A percentile compares a stretch with the other conserved stretches of the same genome.
Conservation (phyloP, 2,329 filamentous ascomycete genomes). For the Fusarium sp. region DNA sequence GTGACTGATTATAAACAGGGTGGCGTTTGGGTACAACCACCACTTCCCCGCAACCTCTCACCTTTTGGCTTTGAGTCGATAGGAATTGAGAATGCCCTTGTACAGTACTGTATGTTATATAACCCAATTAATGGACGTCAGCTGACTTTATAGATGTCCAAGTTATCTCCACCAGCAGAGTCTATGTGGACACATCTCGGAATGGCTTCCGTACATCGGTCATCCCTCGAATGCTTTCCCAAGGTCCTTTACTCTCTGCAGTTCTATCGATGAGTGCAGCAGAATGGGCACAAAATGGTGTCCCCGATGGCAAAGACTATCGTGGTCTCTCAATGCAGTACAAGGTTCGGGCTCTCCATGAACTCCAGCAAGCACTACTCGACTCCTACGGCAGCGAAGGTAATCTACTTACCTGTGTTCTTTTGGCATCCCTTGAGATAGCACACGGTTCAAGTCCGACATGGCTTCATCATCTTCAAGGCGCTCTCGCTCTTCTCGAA, state of each 20-base stretch:
- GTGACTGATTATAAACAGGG: conserved; percentile 4
- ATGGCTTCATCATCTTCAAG: conserved; percentile 40
- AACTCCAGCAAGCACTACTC: conserved; percentile 30
- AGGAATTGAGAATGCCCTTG: conserved; percentile 28
- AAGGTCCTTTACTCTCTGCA: conserved; percentile 33
- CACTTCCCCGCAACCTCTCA: conserved; percentile 20
- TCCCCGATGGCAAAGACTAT: conserved; percentile 35
- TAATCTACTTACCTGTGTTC: conserved; percentile 40
- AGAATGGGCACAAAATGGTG: conserved; percentile 38
- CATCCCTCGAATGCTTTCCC: conserved; percentile 34
- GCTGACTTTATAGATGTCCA: conserved; percentile 37
- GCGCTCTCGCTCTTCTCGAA: conserved; percentile 40
- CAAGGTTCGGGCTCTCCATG: conserved; percentile 36
- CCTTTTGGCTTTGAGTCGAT: conserved; percentile 15
- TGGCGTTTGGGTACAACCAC: neutral
- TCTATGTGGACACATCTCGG: conserved; percentile 39
- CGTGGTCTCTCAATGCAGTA: conserved; percentile 37
- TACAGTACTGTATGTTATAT: conserved; percentile 39
- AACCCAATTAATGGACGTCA: rapidly evolving
- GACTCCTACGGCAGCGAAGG: conserved; percentile 29
- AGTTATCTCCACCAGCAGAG: conserved; percentile 39
- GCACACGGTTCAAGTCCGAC: conserved; percentile 37
- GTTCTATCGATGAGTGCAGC: conserved; percentile 42
- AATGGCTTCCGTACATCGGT: conserved; percentile 41
- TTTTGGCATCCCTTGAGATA: conserved; percentile 40